Evolutionary conservation across 805 yeast genomes (phyloP).

Genomic region (Pichia deserticola): DNA sequence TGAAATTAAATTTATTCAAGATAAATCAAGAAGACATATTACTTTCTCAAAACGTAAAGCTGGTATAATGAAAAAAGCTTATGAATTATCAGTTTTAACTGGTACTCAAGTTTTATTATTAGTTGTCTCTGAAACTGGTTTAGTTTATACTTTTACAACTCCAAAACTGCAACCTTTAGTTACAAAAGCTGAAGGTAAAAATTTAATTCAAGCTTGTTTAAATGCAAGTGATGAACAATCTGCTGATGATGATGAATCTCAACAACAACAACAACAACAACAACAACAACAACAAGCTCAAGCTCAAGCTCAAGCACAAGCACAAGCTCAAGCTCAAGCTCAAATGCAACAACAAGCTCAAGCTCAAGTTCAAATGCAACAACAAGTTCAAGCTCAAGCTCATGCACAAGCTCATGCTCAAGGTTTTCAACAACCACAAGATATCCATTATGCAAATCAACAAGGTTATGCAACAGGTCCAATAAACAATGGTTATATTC

Average conservation of each 20-base stretch:
- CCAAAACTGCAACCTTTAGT: slow-evolving; percentile 97
- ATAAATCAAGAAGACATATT: slow-evolving; percentile 95
- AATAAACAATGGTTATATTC: slow-evolving; percentile 4
- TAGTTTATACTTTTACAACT: slow-evolving; percentile 97
- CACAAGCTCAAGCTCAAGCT: slow-evolving; percentile 28
- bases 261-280: slow-evolving; percentile 29
- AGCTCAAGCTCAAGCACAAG: slow-evolving; percentile 29
- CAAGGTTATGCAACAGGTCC: slow-evolving; percentile 5
- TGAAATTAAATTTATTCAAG: slow-evolving; percentile 95
- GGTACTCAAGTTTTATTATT: slow-evolving; percentile 94
- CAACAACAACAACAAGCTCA: slow-evolving; percentile 28
- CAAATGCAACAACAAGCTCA: slow-evolving; percentile 23
- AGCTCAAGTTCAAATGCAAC: slow-evolving; percentile 22
- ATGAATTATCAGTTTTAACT: slow-evolving; percentile 90
- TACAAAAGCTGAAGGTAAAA: slow-evolving; percentile 95
- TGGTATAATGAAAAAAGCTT: slow-evolving; percentile 99
- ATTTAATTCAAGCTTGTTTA: slow-evolving; percentile 91
- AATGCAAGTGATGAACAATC: slow-evolving; percentile 90
- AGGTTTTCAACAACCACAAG: slow-evolving; percentile 21
- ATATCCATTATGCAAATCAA: slow-evolving; percentile 7
- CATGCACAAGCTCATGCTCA: slow-evolving; percentile 24
- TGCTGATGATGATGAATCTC: slow-evolving; percentile 47
- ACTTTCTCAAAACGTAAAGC: slow-evolving; percentile 98
- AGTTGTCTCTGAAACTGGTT: slow-evolving; percentile 97
- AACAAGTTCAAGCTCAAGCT: slow-evolving; percentile 18